phyloP scores from a whole-genome alignment of 1,284 basidiomycete genomes.

The Heterobasidion parviporum region DNA sequence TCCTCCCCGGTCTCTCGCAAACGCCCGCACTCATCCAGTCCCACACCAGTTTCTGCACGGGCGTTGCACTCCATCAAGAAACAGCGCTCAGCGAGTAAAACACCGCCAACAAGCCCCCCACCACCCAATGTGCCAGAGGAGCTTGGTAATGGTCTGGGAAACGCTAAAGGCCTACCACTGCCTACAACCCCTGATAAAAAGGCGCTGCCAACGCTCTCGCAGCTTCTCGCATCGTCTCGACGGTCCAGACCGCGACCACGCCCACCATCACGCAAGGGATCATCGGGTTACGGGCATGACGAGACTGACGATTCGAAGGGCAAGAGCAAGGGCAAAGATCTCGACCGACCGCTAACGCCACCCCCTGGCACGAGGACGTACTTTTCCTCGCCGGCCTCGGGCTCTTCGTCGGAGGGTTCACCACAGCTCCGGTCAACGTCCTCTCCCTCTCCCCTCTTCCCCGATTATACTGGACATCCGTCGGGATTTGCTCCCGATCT shows the following conservation, averaged over 20 bases:
- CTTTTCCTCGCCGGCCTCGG: conserved; percentile 35
- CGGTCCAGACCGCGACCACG: conserved; percentile 24
- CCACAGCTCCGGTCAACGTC: conserved; percentile 12
- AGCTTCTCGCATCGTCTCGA: conserved; percentile 26
- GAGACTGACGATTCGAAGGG: conserved; percentile 1
- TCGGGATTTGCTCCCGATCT: conserved; percentile 29
- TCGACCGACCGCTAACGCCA: conserved; percentile 2
- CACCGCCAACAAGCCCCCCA: background rate
- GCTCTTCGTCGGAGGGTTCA: conserved; percentile 20
- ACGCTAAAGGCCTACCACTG: conserved; percentile 18
- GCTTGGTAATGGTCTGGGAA: conserved; percentile 14
- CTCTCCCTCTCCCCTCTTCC: conserved; percentile 26
- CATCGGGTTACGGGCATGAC: conserved; percentile 5
- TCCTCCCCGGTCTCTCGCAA: background rate
- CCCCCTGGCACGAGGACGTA: conserved; percentile 24
- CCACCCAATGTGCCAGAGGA: background rate
- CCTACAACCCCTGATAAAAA: conserved; percentile 18
- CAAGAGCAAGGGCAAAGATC: conserved; percentile 1
- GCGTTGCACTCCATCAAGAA: background rate
- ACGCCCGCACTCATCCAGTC: background rate
- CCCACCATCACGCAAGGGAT: conserved; percentile 22
- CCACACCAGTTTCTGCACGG: background rate
- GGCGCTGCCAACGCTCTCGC: conserved; percentile 21
- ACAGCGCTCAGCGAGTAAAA: background rate
- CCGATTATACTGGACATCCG: conserved; percentile 29